Evolutionary conservation across 768 basidiomycete genomes (phyloP).

Genomic region (Rhizopogon rudus): DNA sequence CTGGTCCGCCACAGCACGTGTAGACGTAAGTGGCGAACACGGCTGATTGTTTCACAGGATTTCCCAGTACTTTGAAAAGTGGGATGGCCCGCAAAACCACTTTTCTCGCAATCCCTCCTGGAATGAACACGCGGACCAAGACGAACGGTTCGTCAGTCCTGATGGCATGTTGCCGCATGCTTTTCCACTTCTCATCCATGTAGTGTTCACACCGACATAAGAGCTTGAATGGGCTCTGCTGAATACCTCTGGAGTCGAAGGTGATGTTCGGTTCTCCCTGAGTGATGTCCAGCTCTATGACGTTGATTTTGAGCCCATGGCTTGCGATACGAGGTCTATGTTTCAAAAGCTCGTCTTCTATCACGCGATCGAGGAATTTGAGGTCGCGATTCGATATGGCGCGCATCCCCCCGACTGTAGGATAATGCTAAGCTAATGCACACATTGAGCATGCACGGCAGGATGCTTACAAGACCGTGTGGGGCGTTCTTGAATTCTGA

Average conservation of each 20-base stretch:
- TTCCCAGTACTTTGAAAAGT: slow-evolving; percentile 10
- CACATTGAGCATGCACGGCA: not conserved
- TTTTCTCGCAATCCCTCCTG: slow-evolving; percentile 23
- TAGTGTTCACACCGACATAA: slow-evolving; percentile 20
- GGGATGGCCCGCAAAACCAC: slow-evolving; percentile 22
- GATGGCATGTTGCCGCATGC: slow-evolving; percentile 11
- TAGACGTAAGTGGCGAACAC: slow-evolving; percentile 17
- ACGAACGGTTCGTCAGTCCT: slow-evolving; percentile 12
- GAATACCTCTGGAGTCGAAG: slow-evolving; percentile 17
- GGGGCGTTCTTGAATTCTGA: slow-evolving; percentile 14
- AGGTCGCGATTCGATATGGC: slow-evolving; percentile 19
- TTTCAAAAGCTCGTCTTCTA: slow-evolving; percentile 21
- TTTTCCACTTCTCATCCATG: slow-evolving; percentile 20
- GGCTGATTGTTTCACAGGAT: not conserved
- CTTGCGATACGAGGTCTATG: slow-evolving; percentile 7
- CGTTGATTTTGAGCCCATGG: slow-evolving; percentile 13
- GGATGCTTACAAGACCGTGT: slow-evolving; percentile 11
- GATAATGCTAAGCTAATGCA: not conserved
- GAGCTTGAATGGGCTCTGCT: slow-evolving; percentile 19
- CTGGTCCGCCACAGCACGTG: slow-evolving; percentile 10
- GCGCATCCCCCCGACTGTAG: slow-evolving; percentile 19
- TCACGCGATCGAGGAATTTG: slow-evolving; percentile 21
- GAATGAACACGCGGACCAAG: slow-evolving; percentile 22
- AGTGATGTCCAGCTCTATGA: slow-evolving; percentile 22
- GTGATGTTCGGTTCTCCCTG: slow-evolving; percentile 4